These are phyloP conservation scores for Aspergillus phoenicis DNA, from an alignment of 2,329 filamentous ascomycete genomes.

Conservation along the genomic window DNA sequence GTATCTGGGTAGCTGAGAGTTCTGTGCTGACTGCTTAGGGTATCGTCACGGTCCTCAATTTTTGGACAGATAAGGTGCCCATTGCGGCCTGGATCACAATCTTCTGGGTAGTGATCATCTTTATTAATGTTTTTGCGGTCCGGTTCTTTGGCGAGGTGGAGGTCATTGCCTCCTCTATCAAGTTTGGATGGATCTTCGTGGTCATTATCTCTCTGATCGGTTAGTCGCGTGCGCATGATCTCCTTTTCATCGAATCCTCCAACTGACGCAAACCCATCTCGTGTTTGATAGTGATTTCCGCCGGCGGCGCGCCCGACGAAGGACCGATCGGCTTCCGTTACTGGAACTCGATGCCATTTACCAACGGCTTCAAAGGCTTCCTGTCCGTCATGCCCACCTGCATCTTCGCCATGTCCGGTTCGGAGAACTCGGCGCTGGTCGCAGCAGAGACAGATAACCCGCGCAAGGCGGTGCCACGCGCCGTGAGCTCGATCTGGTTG, in stretches of 20 bases:
- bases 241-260: too few relatives aligned
- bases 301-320: constrained; percentile 46
- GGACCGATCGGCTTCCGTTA: constrained; percentile 49
- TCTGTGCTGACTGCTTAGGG: constrained; percentile 19
- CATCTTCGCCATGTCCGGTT: constrained; percentile 46
- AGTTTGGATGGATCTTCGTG: constrained; percentile 53
- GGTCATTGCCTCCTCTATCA: constrained; percentile 48
- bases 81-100: constrained; percentile 51
- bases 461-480: constrained; percentile 46
- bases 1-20: background rate
- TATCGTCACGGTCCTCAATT: constrained; percentile 47
- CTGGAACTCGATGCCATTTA: constrained; percentile 48
- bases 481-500: constrained; percentile 51
- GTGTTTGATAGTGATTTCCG: constrained; percentile 43
- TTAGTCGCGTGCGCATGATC: constrained; percentile 12
- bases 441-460: constrained; percentile 51
- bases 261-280: background rate
- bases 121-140: constrained; percentile 48
- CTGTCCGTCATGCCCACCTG: constrained; percentile 41
- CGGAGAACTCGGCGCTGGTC: constrained; percentile 48
- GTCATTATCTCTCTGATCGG: constrained; percentile 50
- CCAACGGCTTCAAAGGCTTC: constrained; percentile 50
- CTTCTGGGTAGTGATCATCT: constrained; percentile 48
- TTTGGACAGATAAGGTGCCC: constrained; percentile 49
- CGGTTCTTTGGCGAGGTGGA: constrained; percentile 52